These are phyloP conservation scores for Podila horticola DNA, from an alignment of 192 early-diverging fungal species.

Conservation along the genomic window DNA sequence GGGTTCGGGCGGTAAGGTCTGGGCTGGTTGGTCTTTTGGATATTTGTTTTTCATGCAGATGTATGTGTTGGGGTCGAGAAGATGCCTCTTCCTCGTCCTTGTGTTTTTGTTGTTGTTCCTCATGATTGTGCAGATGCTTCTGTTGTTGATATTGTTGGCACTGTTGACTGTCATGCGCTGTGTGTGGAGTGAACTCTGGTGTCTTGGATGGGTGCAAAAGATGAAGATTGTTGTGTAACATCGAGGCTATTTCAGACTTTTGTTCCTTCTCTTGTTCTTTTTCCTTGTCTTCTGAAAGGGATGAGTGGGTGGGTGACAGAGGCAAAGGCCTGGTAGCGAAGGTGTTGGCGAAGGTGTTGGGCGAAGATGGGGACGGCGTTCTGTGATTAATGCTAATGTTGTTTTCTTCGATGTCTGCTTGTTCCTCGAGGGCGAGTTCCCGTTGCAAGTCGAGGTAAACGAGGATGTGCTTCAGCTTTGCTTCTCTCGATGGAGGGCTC, in stretches of 20 bases:
- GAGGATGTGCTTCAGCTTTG: conserved; percentile 39
- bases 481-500: conserved; percentile 43
- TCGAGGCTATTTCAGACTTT: not conserved
- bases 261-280: too few relatives aligned
- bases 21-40: too few relatives aligned
- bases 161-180: conserved; percentile 6
- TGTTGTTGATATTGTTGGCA: not conserved
- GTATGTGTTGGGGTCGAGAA: too few relatives aligned
- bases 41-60: too few relatives aligned
- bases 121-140: not conserved
- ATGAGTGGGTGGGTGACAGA: not conserved
- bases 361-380: not conserved
- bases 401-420: not conserved
- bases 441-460: conserved; percentile 39
- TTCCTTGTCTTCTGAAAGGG: not conserved
- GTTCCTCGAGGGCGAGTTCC: conserved; percentile 33
- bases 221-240: not conserved
- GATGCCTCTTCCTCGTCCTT: not conserved
- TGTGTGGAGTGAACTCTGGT: not conserved
- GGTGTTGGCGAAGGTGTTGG: not conserved
- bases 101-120: not conserved
- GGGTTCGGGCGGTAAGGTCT: too few relatives aligned
- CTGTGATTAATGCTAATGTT: too few relatives aligned
- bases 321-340: not conserved
- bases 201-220: not conserved